Conservation (phyloP, 805 yeast genomes). For the Naumovozyma baii region DNA sequence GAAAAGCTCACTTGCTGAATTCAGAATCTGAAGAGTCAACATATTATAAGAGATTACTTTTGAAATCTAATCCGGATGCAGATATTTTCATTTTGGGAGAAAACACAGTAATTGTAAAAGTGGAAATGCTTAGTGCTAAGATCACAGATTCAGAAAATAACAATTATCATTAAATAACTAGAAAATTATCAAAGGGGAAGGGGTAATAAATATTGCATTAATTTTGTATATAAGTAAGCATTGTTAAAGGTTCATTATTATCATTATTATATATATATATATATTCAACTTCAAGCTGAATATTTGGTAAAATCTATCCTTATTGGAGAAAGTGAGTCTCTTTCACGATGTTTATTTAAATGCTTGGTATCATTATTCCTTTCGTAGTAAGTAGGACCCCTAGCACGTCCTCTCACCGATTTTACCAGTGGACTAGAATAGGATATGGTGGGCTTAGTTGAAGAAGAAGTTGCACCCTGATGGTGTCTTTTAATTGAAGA, state of each 20-base stretch:
- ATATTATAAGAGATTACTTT: constrained; percentile 52
- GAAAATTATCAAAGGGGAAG: too few species aligned
- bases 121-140: constrained; percentile 54
- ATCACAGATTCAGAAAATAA: constrained; percentile 68
- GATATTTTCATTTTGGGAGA: constrained; percentile 54
- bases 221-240: not conserved
- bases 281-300: constrained; percentile 1
- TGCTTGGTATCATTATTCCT: too few species aligned
- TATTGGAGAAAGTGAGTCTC: constrained; percentile 23
- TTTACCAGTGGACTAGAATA: too few species aligned
- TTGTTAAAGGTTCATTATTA: constrained; percentile 1
- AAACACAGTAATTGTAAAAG: constrained; percentile 58
- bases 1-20: constrained; percentile 50
- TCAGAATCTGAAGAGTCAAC: constrained; percentile 41
- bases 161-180: constrained; percentile 20
- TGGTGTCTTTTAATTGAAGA: constrained; percentile 4
- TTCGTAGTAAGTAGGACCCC: too few species aligned
- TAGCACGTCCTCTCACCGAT: too few species aligned
- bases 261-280: constrained; percentile 1
- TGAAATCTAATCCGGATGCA: constrained; percentile 58
- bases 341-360: constrained; percentile 1
- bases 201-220: too few species aligned
- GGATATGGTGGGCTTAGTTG: constrained; percentile 22
- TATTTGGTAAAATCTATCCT: constrained; percentile 26
- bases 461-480: too few species aligned